Conservation (phyloP, 1,284 basidiomycete genomes). For the Fomitopsis betulina region DNA sequence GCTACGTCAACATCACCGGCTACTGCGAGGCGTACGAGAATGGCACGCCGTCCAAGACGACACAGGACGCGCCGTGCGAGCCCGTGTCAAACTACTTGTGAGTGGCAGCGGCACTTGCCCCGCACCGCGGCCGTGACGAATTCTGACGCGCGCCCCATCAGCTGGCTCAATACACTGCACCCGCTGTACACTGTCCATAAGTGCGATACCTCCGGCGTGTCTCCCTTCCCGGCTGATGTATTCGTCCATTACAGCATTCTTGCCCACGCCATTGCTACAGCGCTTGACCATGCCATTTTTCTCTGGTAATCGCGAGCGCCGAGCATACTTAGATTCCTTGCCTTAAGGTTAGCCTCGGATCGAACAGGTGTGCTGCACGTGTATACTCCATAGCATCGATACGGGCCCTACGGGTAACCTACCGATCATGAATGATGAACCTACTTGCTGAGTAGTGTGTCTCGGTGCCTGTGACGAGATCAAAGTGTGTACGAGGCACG, state of each 20-base stretch:
- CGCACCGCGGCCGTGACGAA: not conserved
- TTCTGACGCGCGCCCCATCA: conserved; percentile 7
- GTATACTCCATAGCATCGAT: not conserved
- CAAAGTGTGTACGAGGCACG: not conserved
- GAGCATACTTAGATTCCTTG: not conserved
- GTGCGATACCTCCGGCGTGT: conserved; percentile 8
- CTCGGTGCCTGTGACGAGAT: not conserved
- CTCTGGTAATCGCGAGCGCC: not conserved
- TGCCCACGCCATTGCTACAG: conserved; percentile 41
- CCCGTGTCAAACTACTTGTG: conserved; percentile 64
- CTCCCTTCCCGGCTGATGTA: conserved; percentile 3
- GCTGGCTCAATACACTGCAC: conserved; percentile 26
- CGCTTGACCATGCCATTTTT: conserved; percentile 24
- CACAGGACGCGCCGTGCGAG: conserved; percentile 51
- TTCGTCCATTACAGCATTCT: conserved; percentile 31
- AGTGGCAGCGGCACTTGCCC: conserved; percentile 20
- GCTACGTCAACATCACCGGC: conserved; percentile 55
- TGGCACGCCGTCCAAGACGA: conserved; percentile 45
- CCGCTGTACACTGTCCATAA: conserved; percentile 27
- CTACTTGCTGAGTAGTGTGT: not conserved
- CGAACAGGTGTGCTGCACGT: not conserved
- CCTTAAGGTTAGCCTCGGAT: not conserved
- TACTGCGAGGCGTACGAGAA: conserved; percentile 56
- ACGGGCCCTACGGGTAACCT: conserved; percentile 1
- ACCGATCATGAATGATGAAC: conserved; percentile 1